These are phyloP conservation scores for Echium plantagineum DNA, from an alignment of 257 asterid species.

Conservation along the genomic window DNA sequence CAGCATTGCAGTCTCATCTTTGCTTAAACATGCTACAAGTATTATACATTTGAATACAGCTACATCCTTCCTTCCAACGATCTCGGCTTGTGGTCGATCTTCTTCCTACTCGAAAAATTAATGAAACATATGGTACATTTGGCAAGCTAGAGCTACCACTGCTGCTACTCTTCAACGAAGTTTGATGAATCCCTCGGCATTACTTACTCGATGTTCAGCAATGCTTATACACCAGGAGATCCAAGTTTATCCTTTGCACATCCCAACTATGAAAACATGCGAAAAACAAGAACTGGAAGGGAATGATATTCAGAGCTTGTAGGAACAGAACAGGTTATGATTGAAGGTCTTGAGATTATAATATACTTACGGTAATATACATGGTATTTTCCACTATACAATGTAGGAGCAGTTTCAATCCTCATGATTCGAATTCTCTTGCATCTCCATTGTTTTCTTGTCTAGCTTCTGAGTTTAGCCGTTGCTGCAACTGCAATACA, in stretches of 20 bases:
- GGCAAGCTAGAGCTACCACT: neutral
- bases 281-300: neutral
- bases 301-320: neutral
- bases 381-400: constrained; percentile 26
- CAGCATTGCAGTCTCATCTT: neutral
- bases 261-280: neutral
- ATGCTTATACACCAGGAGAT: neutral
- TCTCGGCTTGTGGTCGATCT: neutral
- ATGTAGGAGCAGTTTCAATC: constrained; percentile 12
- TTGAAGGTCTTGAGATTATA: neutral
- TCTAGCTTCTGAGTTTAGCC: constrained; percentile 36
- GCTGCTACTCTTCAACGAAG: neutral
- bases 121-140: neutral
- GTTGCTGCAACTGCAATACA: constrained; percentile 66
- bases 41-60: neutral
- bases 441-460: constrained; percentile 53
- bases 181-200: neutral
- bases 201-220: neutral
- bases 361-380: constrained; percentile 39
- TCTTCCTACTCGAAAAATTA: neutral
- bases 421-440: constrained; percentile 55
- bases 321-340: neutral
- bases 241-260: neutral
- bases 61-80: neutral
- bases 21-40: neutral